phyloP scores from a whole-genome alignment of 208 protist species.

The Trichomonas gallinae region DNA sequence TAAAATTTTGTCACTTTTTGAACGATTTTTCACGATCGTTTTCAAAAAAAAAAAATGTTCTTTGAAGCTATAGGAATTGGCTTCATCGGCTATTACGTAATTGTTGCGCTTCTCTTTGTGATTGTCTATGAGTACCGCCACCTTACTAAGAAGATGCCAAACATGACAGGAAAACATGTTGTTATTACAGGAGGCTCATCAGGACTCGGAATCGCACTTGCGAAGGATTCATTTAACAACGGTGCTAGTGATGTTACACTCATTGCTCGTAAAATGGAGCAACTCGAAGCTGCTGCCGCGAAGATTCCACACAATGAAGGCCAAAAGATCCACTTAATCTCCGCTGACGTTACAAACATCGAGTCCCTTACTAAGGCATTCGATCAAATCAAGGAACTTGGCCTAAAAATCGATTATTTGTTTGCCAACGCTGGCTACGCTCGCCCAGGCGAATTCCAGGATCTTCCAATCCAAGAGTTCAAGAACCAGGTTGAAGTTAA shows the following conservation, averaged over 20 bases:
- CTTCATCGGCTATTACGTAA: not conserved
- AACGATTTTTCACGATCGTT: too few species aligned
- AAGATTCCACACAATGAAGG: not conserved
- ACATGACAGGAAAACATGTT: not conserved
- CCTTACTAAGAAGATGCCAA: not conserved
- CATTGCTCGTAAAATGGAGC: not conserved
- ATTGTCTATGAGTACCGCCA: not conserved
- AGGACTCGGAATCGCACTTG: not conserved
- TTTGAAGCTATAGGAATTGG: too few species aligned
- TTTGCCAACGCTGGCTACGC: not conserved
- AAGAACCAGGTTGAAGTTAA: not conserved
- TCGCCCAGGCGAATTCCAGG: not conserved
- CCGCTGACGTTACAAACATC: not conserved
- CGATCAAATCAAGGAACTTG: not conserved
- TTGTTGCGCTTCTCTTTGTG: not conserved
- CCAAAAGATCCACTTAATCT: not conserved
- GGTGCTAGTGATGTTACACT: not conserved
- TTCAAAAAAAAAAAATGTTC: not conserved
- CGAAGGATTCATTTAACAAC: not conserved
- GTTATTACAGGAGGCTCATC: conserved; percentile 11
- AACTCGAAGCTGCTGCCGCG: not conserved
- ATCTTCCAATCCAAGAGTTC: not conserved
- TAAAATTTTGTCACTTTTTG: too few species aligned
- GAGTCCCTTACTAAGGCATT: not conserved
- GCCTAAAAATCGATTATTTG: not conserved